These are phyloP conservation scores for Hymenoscyphus salicellus DNA, from an alignment of 2,329 filamentous ascomycete species.

Conservation along the genomic window DNA sequence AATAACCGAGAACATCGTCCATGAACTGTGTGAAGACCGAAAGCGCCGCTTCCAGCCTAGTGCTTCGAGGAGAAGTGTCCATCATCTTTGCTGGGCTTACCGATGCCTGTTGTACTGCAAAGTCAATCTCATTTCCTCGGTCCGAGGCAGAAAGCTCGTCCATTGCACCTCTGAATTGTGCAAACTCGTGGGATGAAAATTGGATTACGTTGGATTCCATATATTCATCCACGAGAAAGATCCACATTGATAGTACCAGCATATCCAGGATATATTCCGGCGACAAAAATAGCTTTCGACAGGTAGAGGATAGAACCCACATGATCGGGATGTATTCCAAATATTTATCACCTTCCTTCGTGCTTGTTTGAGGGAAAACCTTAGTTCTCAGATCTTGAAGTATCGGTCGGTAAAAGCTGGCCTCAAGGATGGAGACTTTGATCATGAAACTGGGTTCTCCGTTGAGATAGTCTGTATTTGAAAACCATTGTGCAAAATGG, in stretches of 20 bases:
- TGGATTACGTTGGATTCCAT: conserved; percentile 8
- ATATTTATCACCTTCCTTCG: conserved; percentile 7
- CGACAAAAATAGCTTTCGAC: not conserved
- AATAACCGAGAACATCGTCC: not conserved
- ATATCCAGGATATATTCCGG: conserved; percentile 6
- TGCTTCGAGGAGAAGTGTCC: not conserved
- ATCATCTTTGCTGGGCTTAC: not conserved
- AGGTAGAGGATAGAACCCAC: conserved; percentile 3
- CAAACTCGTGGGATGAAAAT: not conserved
- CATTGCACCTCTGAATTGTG: not conserved
- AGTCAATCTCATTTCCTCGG: not conserved
- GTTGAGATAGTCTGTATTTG: not conserved
- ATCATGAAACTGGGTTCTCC: not conserved
- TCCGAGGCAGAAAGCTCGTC: not conserved
- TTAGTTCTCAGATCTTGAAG: not conserved
- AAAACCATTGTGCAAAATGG: not conserved
- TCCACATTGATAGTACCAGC: conserved; percentile 10
- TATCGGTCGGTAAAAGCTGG: not conserved
- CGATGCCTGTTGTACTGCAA: not conserved
- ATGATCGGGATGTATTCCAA: conserved; percentile 11
- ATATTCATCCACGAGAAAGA: conserved; percentile 10
- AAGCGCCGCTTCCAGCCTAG: not conserved
- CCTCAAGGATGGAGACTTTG: not conserved
- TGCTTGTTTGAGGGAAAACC: not conserved
- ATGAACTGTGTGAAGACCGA: not conserved